These are phyloP conservation scores for Croton setiger DNA, from an alignment of 441 rosid species.

Conservation along the genomic window DNA sequence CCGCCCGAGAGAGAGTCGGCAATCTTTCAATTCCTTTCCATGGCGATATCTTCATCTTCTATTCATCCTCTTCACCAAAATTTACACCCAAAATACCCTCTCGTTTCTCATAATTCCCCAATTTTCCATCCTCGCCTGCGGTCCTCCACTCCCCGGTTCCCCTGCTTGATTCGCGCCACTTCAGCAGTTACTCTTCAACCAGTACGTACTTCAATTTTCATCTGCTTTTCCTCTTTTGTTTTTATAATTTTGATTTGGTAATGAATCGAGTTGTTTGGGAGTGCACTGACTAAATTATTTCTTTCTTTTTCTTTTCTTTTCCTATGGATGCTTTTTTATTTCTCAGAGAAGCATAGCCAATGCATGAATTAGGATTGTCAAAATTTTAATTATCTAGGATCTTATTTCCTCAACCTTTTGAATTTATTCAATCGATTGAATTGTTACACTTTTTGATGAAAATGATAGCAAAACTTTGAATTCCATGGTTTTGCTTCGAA, in stretches of 20 bases:
- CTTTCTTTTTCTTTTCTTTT: not conserved
- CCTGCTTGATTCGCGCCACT: constrained; percentile 32
- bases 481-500: no score
- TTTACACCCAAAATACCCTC: constrained; percentile 33
- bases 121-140: constrained; percentile 33
- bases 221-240: not conserved
- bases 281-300: not conserved
- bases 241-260: not conserved
- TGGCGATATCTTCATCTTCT: constrained; percentile 51
- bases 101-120: constrained; percentile 29
- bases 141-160: constrained; percentile 33
- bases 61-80: constrained; percentile 35
- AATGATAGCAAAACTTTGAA: no score
- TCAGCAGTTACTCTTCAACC: constrained; percentile 38
- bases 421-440: not conserved
- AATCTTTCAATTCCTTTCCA: constrained; percentile 5
- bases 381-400: not conserved
- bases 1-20: not conserved
- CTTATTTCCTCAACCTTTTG: not conserved
- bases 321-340: not conserved
- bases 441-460: not conserved
- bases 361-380: not conserved
- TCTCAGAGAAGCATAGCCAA: not conserved
- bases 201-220: constrained; percentile 22
- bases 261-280: not conserved